These are phyloP conservation scores for Pichia sp. DNA, from an alignment of 1,139 yeast species.

Conservation along the genomic window DNA sequence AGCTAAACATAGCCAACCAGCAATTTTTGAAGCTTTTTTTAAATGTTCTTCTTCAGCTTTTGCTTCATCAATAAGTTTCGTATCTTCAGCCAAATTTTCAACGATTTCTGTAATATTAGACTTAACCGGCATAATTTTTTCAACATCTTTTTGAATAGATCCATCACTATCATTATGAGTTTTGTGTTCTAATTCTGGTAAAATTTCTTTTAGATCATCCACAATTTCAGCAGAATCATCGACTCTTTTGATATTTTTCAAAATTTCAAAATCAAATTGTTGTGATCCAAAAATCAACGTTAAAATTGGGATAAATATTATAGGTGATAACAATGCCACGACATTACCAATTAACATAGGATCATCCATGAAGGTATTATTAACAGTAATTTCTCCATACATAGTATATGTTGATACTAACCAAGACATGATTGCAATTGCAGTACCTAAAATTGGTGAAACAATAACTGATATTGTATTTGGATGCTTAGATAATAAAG, in stretches of 20 bases:
- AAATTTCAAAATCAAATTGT: constrained; percentile 62
- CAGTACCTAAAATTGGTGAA: constrained; percentile 35
- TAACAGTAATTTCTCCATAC: constrained; percentile 30
- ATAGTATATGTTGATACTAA: constrained; percentile 32
- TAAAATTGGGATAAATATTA: constrained; percentile 39
- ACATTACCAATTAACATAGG: constrained; percentile 38
- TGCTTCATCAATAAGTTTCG: constrained; percentile 33
- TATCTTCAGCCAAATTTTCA: constrained; percentile 31
- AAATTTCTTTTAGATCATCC: constrained; percentile 29
- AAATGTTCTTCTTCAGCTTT: constrained; percentile 41
- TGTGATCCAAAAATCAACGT: constrained; percentile 60
- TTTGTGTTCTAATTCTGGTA: constrained; percentile 27
- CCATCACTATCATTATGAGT: constrained; percentile 17
- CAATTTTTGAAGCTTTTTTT: constrained; percentile 27
- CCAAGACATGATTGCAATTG: constrained; percentile 36
- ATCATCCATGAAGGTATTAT: constrained; percentile 29
- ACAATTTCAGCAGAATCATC: constrained; percentile 59
- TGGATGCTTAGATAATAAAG: constrained; percentile 45
- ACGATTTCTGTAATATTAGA: constrained; percentile 23
- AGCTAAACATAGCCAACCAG: constrained; percentile 62
- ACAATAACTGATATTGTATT: constrained; percentile 29
- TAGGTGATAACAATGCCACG: constrained; percentile 32
- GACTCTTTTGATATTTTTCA: constrained; percentile 51
- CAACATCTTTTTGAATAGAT: constrained; percentile 20
- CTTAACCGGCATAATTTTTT: constrained; percentile 21